Base-by-base conservation (phyloP, 768 basidiomycete species). In the Lentinus brumalis region DNA sequence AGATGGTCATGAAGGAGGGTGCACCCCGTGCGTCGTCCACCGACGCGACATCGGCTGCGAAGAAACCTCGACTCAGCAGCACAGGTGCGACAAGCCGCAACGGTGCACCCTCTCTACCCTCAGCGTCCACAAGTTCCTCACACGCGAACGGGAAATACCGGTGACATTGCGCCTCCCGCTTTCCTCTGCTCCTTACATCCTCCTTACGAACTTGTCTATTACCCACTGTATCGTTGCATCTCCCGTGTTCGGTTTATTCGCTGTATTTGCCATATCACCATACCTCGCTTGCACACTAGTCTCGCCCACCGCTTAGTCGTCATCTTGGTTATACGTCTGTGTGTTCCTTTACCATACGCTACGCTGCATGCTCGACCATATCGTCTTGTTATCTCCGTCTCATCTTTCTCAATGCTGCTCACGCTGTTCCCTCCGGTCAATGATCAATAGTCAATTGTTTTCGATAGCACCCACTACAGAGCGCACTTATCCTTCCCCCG, bases 1-100 rank as follows among this genome's bases (percentile, higher is more conserved):
- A 97, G 77, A 94, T 97, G 90, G 92, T 93, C 62, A 89, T 89
- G 83, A 92, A 92, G 74, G 91, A 91, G 70, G 83, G 85, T 31
- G 66, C 63, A 5, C 66, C 68, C 11, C 60, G 70, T 16, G 68
- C 69, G 9, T 65, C 68, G 38, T 69, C 71, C 29, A 68, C 63
- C 61, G 71, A 72, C 41, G 67, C 60, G 6, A 55, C 66, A 16
- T 62, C 62, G 45, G 68, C 62, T 14, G 46, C 68, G 52, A 73
- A 73, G 69, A 73, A 71, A 62, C 69, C 71, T 4, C 55, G 69
- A 11, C 59, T 70, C 32, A 68, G 69, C 32, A 68, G 69, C 51
- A 66, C 69, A 0, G 54, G 65, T 9, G 40, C 69, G 8, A 32
- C 60, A 10, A 53, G 52, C 47, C 65, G 65, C 15, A 55, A 52